A percentile compares a stretch with the other conserved stretches of the same genome.
Conservation (phyloP, 2,329 filamentous ascomycete genomes). For the Cercospora sp. region DNA sequence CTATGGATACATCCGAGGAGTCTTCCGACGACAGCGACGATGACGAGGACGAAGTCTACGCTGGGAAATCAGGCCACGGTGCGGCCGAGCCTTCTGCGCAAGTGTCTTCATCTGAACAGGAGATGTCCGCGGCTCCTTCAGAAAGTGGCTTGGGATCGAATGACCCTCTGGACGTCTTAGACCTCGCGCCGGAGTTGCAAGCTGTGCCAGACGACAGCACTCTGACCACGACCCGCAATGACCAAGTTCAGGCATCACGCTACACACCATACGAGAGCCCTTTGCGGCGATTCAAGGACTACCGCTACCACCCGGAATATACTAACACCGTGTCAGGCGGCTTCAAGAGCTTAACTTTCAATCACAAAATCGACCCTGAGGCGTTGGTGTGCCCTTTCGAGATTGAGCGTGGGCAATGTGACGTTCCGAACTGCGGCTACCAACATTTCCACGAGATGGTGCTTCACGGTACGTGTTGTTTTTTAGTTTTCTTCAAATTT, state of each 20-base stretch:
- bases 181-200: slow-evolving; percentile 46
- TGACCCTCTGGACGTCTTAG: slow-evolving; percentile 13
- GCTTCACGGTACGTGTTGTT: slow-evolving; percentile 25
- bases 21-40: slow-evolving; percentile 14
- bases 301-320: slow-evolving; percentile 84
- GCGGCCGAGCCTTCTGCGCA: neutral
- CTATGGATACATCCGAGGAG: slow-evolving; percentile 28
- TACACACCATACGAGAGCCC: slow-evolving; percentile 76
- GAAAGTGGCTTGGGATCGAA: neutral
- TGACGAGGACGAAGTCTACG: slow-evolving; percentile 3
- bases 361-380: slow-evolving; percentile 79
- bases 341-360: slow-evolving; percentile 88
- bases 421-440: slow-evolving; percentile 69
- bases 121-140: neutral
- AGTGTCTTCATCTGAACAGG: neutral
- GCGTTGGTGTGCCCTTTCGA: slow-evolving; percentile 77
- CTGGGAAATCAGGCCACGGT: neutral
- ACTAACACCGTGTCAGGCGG: slow-evolving; percentile 69
- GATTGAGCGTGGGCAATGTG: slow-evolving; percentile 68
- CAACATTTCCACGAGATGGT: slow-evolving; percentile 73
- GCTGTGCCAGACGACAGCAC: slow-evolving; percentile 25
- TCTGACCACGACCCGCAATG: slow-evolving; percentile 19
- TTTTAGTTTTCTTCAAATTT: neutral
- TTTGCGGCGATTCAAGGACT: slow-evolving; percentile 78
- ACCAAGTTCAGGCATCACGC: slow-evolving; percentile 20